A percentile compares a stretch with the other conserved stretches of the same genome.
phyloP scores from a whole-genome alignment of 108 stramenopile species.

The Cyclotella choctawhatcheeana region DNA sequence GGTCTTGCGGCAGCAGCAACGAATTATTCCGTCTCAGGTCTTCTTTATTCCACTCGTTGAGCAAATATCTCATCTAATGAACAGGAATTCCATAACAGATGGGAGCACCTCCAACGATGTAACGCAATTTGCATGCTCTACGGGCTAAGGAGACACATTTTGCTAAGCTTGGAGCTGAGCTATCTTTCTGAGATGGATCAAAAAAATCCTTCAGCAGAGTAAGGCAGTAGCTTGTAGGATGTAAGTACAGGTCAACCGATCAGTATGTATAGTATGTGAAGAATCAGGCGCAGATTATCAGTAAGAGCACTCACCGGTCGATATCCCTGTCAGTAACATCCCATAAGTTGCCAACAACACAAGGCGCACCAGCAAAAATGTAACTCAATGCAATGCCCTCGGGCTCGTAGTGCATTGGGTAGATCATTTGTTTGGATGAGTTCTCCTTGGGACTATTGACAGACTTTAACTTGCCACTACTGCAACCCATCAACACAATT shows the following conservation, averaged over 20 bases:
- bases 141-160: constrained; percentile 86
- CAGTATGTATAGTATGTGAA: not conserved
- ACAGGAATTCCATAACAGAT: constrained; percentile 95
- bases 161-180: constrained; percentile 53
- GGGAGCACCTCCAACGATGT: constrained; percentile 93
- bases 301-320: constrained; percentile 72
- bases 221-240: constrained; percentile 64
- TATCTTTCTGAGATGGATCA: constrained; percentile 1
- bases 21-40: too few species aligned
- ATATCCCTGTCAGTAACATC: constrained; percentile 99
- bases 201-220: constrained; percentile 68
- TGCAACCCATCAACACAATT: constrained; percentile 97
- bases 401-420: constrained; percentile 84
- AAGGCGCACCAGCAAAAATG: constrained; percentile 89
- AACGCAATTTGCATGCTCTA: constrained; percentile 86
- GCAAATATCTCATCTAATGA: not conserved
- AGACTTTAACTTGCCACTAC: constrained; percentile 87
- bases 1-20: too few species aligned
- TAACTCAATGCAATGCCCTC: constrained; percentile 94
- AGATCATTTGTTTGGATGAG: constrained; percentile 16
- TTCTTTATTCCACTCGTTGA: too few species aligned
- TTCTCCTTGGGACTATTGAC: constrained; percentile 62
- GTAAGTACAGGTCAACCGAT: not conserved
- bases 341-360: constrained; percentile 98
- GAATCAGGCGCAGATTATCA: not conserved